Percentiles rank a stretch among this genome's conserved stretches.
phyloP scores from a whole-genome alignment of 2,329 filamentous ascomycete species.

The Colletotrichum chrysophilum region DNA sequence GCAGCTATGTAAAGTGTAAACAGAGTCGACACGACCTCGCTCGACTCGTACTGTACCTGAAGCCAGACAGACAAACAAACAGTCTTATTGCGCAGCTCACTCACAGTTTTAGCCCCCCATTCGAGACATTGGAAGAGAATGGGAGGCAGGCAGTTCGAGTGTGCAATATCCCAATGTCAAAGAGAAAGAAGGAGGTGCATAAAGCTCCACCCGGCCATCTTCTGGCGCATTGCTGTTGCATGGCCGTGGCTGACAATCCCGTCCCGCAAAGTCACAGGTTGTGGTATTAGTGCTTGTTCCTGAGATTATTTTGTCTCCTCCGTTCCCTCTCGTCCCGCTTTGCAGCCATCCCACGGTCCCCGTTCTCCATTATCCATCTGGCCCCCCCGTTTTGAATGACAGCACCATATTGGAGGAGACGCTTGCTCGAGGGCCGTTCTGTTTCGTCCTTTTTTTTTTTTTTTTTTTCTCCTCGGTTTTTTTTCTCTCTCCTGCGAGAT shows the following conservation, averaged over 20 bases:
- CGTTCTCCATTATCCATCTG: conserved; percentile 1
- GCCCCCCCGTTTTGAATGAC: conserved; percentile 12
- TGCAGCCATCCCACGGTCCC: conserved; percentile 7
- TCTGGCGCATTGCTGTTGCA: conserved; percentile 1
- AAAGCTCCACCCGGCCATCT: background rate
- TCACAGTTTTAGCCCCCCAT: background rate
- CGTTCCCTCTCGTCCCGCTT: conserved; percentile 7
- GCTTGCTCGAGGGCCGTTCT: background rate
- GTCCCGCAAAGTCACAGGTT: background rate
- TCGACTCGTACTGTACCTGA: background rate
- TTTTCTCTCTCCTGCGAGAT: background rate
- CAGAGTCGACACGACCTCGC: background rate
- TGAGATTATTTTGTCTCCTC: conserved; percentile 15
- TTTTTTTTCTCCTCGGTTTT: background rate
- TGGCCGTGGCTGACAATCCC: conserved; percentile 1
- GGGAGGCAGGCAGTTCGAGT: background rate
- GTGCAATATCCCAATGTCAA: background rate
- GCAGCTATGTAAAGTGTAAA: background rate
- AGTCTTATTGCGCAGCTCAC: background rate
- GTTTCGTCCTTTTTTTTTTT: conserved; percentile 6
- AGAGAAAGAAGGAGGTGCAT: background rate
- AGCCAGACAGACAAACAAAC: background rate
- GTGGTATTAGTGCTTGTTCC: background rate
- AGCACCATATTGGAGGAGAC: conserved; percentile 15
- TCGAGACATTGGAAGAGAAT: background rate